Conservation (phyloP, 1,139 yeast genomes). For the Maudiozyma humilis region DNA sequence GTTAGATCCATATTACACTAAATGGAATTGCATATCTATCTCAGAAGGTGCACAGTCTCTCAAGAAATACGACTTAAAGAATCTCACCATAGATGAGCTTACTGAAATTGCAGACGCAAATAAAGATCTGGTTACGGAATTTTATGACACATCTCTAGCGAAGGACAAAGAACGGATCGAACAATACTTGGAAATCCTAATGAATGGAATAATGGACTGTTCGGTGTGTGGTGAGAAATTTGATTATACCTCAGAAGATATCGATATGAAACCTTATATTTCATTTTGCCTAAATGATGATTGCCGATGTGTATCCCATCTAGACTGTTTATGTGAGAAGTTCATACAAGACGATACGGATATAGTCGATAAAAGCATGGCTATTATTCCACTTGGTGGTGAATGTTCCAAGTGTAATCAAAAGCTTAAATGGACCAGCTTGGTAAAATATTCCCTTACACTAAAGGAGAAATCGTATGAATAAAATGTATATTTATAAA, state of each 20-base stretch:
- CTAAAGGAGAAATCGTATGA: conserved; percentile 2
- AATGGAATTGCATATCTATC: not conserved
- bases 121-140: conserved; percentile 16
- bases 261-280: conserved; percentile 25
- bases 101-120: conserved; percentile 21
- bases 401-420: conserved; percentile 37
- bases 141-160: conserved; percentile 18
- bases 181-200: conserved; percentile 21
- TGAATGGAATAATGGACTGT: conserved; percentile 29
- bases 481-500: not conserved
- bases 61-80: conserved; percentile 7
- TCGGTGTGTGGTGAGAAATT: conserved; percentile 28
- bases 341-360: conserved; percentile 20
- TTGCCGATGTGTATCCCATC: conserved; percentile 37
- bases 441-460: conserved; percentile 33
- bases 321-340: conserved; percentile 37
- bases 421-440: conserved; percentile 36
- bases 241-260: conserved; percentile 32
- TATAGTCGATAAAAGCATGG: conserved; percentile 6
- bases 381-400: conserved; percentile 36
- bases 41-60: conserved; percentile 11
- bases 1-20: conserved; percentile 2
- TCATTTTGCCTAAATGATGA: conserved; percentile 35
- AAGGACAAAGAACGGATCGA: conserved; percentile 17
- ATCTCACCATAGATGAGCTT: conserved; percentile 15